Evolutionary conservation across 345 rosid genomes (phyloP).

Genomic region (Rhodamnia argentea): DNA sequence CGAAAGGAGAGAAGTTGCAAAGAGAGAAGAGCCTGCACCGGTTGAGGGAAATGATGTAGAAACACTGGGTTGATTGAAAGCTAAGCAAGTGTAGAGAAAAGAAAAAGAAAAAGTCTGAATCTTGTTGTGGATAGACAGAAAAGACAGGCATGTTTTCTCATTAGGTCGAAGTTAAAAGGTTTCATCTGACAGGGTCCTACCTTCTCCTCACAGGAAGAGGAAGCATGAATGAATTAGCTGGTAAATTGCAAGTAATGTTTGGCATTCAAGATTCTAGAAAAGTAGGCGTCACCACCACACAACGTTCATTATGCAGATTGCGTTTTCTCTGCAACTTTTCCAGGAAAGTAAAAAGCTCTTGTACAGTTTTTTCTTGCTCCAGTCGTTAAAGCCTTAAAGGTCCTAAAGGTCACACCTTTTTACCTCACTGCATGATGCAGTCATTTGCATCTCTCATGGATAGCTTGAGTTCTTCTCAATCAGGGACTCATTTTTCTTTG

Average conservation of each 20-base stretch:
- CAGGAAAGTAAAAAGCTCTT: not conserved
- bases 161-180: not conserved
- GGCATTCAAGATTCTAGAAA: not conserved
- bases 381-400: not conserved
- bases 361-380: not conserved
- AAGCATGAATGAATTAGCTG: not conserved
- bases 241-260: not conserved
- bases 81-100: not conserved
- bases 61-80: slow-evolving; percentile 1
- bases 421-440: not conserved
- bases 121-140: not conserved
- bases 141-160: not conserved
- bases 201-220: not conserved
- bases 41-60: not conserved
- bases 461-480: not conserved
- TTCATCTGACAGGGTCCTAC: not conserved
- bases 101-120: not conserved
- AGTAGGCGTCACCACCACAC: not conserved
- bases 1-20: not conserved
- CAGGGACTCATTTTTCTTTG: not conserved
- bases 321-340: not conserved
- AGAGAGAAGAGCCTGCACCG: not conserved
- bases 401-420: not conserved
- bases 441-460: not conserved
- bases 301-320: not conserved